Evolutionary conservation across 2,329 filamentous ascomycete genomes (phyloP), one percentile per base, ranked within the genome.

Genomic region (Cytospora mali): DNA sequence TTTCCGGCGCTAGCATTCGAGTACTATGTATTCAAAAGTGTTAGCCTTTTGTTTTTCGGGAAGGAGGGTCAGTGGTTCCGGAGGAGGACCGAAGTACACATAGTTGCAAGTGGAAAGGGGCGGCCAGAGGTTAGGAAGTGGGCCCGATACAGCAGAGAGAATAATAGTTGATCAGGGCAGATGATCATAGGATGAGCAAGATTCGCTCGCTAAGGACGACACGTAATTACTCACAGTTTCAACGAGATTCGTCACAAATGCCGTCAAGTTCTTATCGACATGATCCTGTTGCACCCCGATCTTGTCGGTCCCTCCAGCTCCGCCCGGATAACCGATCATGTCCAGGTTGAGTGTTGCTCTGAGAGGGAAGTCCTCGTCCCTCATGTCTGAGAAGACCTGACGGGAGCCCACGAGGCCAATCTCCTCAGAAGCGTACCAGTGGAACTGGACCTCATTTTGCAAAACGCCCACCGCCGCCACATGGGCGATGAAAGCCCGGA

Each of bases 351-450:
- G 33, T 29, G 57, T 52, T 21, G 59, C 59, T 35, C 33, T 62
- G 31, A 62, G 53, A 6, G 53, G 49, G 21, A 31, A 29, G 21
- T 53, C 57, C 14, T 46, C 23, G 14, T 57, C 48, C 3, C 46
- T 33, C 23, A 28, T 52, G 21, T 10, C 13, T 2, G 46, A 14
- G 48, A 62, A 62, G 23, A 62, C 27, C 4, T 27, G 25, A 1
- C 33, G 27, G 13, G 59, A 62, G 48, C 59, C 59, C 18, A 31
- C 21, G 6, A 62, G 48, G 28, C 59, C 59, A 28, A 57, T 27
- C 42, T 62, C 59, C 23, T 62, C 59, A 16, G 59, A 53, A 35
- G 21, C 59, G n/a, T 57, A 62, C 49, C 35, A 62, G 54, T 62
- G 59, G 21, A 62, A 62, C 4, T 62, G 59, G 18, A 62, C 33